A percentile compares a stretch with the other conserved stretches of the same genome.
These are phyloP conservation scores for Saccharomycopsis selenospora DNA, from an alignment of 805 yeast species.

Conservation along the genomic window DNA sequence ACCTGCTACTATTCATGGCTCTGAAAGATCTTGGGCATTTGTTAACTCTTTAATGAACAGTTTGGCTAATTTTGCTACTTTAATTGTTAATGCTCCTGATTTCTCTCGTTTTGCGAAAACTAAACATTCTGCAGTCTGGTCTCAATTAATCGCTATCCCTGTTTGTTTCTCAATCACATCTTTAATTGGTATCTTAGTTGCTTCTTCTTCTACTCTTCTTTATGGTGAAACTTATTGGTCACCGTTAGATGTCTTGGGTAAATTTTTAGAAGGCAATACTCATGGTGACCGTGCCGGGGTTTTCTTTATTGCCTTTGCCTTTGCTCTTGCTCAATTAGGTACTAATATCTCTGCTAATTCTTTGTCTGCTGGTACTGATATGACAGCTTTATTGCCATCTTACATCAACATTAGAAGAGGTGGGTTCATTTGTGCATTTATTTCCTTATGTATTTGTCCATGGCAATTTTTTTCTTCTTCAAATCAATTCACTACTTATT, in stretches of 20 bases:
- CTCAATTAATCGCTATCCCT: slow-evolving; percentile 65
- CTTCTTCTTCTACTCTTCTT: slow-evolving; percentile 65
- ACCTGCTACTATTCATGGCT: slow-evolving; percentile 44
- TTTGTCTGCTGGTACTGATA: slow-evolving; percentile 65
- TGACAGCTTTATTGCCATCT: slow-evolving; percentile 57
- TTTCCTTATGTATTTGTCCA: slow-evolving; percentile 70
- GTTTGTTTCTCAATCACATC: slow-evolving; percentile 73
- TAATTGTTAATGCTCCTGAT: slow-evolving; percentile 84
- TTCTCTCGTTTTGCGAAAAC: slow-evolving; percentile 75
- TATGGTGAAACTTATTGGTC: slow-evolving; percentile 75
- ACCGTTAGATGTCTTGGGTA: slow-evolving; percentile 68
- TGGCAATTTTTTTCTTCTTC: slow-evolving; percentile 72
- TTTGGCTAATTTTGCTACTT: slow-evolving; percentile 81
- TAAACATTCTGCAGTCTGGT: slow-evolving; percentile 41
- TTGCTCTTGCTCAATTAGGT: slow-evolving; percentile 72
- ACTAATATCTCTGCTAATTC: slow-evolving; percentile 71
- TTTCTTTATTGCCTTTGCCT: slow-evolving; percentile 61
- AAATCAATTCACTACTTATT: slow-evolving; percentile 68
- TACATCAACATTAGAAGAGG: slow-evolving; percentile 74
- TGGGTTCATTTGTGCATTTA: slow-evolving; percentile 64
- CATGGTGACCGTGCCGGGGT: slow-evolving; percentile 72
- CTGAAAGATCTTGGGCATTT: slow-evolving; percentile 76
- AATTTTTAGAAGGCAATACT: slow-evolving; percentile 48
- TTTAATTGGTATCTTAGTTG: slow-evolving; percentile 75
- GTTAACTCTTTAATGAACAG: slow-evolving; percentile 72